Evolutionary conservation across 2,329 filamentous ascomycete genomes (phyloP).

Genomic region (Penicillium aurantiogriseum): DNA sequence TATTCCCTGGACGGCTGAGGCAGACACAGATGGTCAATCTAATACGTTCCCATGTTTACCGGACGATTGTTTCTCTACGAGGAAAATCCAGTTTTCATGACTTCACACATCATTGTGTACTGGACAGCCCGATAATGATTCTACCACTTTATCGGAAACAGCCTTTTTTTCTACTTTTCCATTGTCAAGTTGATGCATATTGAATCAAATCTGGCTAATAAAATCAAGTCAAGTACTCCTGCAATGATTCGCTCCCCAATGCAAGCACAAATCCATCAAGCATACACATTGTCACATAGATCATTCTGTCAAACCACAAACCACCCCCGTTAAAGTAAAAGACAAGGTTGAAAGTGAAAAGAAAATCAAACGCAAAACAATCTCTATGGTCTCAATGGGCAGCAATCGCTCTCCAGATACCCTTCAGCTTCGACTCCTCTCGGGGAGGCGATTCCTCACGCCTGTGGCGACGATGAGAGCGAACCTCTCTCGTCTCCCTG

Average conservation of each 20-base stretch:
- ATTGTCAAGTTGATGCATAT: conserved; percentile 2
- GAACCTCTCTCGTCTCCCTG: conserved; percentile 20
- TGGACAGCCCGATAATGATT: too few relatives aligned
- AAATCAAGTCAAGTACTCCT: conserved; percentile 19
- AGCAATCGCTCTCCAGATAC: conserved; percentile 31
- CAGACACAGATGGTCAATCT: too few relatives aligned
- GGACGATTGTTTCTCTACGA: too few relatives aligned
- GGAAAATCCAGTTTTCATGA: too few relatives aligned
- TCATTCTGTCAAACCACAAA: conserved; percentile 12
- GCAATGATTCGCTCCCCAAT: conserved; percentile 27
- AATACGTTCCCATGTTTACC: too few relatives aligned
- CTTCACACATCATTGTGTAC: too few relatives aligned
- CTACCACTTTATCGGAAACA: too few relatives aligned
- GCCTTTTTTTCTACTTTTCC: too few relatives aligned
- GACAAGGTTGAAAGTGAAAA: conserved; percentile 13
- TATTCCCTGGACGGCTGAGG: too few relatives aligned
- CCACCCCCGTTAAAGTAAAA: conserved; percentile 8
- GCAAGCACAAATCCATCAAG: conserved; percentile 17
- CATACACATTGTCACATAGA: conserved; percentile 12
- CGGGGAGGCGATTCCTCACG: conserved; percentile 31
- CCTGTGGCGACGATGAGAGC: conserved; percentile 26
- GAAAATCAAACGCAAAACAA: background rate
- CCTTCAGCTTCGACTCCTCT: conserved; percentile 32
- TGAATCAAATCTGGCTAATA: conserved; percentile 14
- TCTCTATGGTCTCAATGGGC: conserved; percentile 24